Base-by-base conservation (phyloP, 2,329 filamentous ascomycete species). In the Coleophoma crateriformis region DNA sequence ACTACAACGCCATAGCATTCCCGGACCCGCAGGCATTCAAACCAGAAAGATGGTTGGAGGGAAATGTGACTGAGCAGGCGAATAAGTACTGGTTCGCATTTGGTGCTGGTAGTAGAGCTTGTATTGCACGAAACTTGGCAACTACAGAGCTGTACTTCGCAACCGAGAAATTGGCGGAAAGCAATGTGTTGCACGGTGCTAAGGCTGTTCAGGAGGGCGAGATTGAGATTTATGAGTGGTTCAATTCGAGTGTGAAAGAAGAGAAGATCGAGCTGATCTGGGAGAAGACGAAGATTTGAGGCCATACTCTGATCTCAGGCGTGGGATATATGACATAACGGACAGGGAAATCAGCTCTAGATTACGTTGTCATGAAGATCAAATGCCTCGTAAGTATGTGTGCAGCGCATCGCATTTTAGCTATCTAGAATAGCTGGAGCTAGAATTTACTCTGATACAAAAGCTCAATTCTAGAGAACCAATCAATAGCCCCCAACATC, bases 181-280 rank as follows among this genome's bases (percentile, higher is more conserved):
- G 62, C 11, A 68, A 69, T 53, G 68, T 76, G 2, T 61, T 80
- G 15, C 61, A 65, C 4, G 74, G 74, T 2, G 74, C 72, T 2
- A 70, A 51, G 42, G 58, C 64, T 2, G 62, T 71, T 2, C 58
- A 69, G 17, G 64, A 70, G 1, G 41, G 41, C 15, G 62, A 67
- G 48, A 68, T 80, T 11, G 68, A 75, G 59, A 74, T 78, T n/a
- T 62, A 68, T 27, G 73, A 81, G 57, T 80, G 77, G 77, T 80
- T 81, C 54, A 80, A 79, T 55, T 72, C 71, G 1, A 73, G 71
- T 54, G 70, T 80, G 2, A 70, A 72, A 37, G 74, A 71, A 0
- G 73, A 73, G 53, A 71, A 65, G 57, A 73, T 80, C 17, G 72
- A 74, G 33, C 41, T 64, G 10, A 45, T 57, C n/a, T 64, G 59